Evolutionary conservation across 1,284 basidiomycete species (phyloP).

Genomic region (Wallemia hederae): DNA sequence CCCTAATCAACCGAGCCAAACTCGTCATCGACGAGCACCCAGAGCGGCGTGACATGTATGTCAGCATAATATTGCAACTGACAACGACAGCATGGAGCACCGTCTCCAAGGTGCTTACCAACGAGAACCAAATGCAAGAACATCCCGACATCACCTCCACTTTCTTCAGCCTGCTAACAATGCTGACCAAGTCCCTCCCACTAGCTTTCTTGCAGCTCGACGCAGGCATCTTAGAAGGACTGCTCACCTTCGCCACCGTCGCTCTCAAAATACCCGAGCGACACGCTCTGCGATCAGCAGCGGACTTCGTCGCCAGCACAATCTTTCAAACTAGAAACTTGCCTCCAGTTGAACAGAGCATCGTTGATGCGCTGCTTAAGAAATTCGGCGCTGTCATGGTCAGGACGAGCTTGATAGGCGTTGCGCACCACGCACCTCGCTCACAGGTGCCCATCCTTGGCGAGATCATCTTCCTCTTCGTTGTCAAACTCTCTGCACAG

Average conservation of each 20-base stretch:
- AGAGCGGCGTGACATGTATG: background rate
- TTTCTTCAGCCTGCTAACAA: conserved; percentile 51
- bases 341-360: background rate
- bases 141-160: conserved; percentile 67
- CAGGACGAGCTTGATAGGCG: background rate
- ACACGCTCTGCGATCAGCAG: conserved; percentile 53
- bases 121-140: conserved; percentile 5
- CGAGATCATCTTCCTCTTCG: background rate
- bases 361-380: background rate
- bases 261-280: conserved; percentile 50
- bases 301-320: conserved; percentile 36
- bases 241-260: conserved; percentile 39
- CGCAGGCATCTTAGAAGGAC: conserved; percentile 30
- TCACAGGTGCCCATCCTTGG: background rate
- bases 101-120: background rate
- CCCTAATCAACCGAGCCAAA: conserved; percentile 45
- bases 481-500: conserved; percentile 1
- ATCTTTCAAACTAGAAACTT: background rate
- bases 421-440: background rate
- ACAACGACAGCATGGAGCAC: background rate
- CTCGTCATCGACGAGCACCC: background rate
- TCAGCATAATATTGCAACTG: background rate
- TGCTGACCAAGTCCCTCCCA: conserved; percentile 40
- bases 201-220: conserved; percentile 36
- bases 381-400: background rate